phyloP scores from a whole-genome alignment of 1,284 basidiomycete species.

The Termitomyces sp. region DNA sequence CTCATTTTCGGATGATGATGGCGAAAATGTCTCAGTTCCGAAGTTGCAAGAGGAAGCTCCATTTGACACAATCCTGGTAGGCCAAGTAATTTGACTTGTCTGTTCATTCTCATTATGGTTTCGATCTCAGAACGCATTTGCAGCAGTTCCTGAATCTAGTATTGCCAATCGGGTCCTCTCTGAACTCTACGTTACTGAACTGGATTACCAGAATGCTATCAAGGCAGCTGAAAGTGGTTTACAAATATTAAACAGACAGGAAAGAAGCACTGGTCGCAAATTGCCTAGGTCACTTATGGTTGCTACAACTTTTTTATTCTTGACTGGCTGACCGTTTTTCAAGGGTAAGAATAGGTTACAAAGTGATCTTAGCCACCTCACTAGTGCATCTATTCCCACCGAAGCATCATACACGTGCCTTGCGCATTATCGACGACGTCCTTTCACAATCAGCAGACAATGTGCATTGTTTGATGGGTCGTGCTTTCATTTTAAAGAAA shows the following conservation, averaged over 20 bases:
- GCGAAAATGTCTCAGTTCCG: slow-evolving; percentile 26
- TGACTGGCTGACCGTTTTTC: neutral
- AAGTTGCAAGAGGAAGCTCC: slow-evolving; percentile 24
- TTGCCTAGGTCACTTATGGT: slow-evolving; percentile 43
- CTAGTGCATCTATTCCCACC: slow-evolving; percentile 87
- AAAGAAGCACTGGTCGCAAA: slow-evolving; percentile 54
- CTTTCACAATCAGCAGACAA: slow-evolving; percentile 62
- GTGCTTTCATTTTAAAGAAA: slow-evolving; percentile 70
- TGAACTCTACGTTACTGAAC: slow-evolving; percentile 69
- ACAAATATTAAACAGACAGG: slow-evolving; percentile 50
- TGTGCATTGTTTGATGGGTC: slow-evolving; percentile 65
- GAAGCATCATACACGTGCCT: slow-evolving; percentile 81
- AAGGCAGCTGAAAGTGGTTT: slow-evolving; percentile 69
- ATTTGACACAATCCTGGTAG: slow-evolving; percentile 51
- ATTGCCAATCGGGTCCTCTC: slow-evolving; percentile 70
- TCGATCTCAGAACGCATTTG: slow-evolving; percentile 50
- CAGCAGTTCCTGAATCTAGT: slow-evolving; percentile 54
- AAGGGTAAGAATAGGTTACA: slow-evolving; percentile 59
- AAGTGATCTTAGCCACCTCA: slow-evolving; percentile 63
- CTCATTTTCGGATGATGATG: slow-evolving; percentile 38
- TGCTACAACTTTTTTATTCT: neutral
- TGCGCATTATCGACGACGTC: slow-evolving; percentile 69
- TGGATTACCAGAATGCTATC: slow-evolving; percentile 76
- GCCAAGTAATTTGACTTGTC: slow-evolving; percentile 9
- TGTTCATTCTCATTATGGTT: neutral